Evolutionary conservation across 768 basidiomycete species (phyloP), one percentile per base, ranked within the genome.

Genomic region (Termitomyces titanicus): DNA sequence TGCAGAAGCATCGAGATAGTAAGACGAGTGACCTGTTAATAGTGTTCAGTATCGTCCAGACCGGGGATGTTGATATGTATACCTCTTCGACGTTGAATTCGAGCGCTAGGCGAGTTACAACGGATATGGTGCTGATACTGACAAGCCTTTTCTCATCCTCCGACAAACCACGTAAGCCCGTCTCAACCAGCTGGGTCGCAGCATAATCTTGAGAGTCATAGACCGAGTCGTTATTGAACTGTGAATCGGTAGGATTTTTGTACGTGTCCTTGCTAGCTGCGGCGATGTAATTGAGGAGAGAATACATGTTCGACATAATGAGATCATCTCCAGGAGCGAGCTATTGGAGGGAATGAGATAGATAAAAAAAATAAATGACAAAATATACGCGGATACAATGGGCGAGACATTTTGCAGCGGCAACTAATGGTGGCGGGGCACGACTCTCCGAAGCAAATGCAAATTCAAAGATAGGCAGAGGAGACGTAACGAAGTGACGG

Each of bases 221-320:
- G 2, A 79, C 68, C 3, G 77, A 73, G 53, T 76, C 72, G 38
- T 72, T 72, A 49, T 73, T 65, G 54, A 77, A 54, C 48, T 80
- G 74, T 9, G 77, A 68, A 37, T 71, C 76, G 33, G 61, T 71
- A 3, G 79, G 74, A 47, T 65, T 72, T 47, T 88, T 88, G 34
- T 79, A 79, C 33, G 83, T 80, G 45, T 90, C 89, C 65, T 89
- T 90, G 74, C 85, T 88, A 2, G 92, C 86, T 3, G 89, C 85
- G 1, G 91, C 85, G 56, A 98, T 88, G 68, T 91, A 89, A 67
- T 98, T 98, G 56, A 98, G 79, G 12, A 98, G 81, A 5, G 96
- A 97, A 69, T 98, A 98, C 85, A 98, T 89, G 61, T 94, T 92
- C 3, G 95, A 98, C 82, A 94, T 87, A 66, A 91, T 80, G 35